Conservation (phyloP, 2,329 filamentous ascomycete genomes). For the Colletotrichum musae region DNA sequence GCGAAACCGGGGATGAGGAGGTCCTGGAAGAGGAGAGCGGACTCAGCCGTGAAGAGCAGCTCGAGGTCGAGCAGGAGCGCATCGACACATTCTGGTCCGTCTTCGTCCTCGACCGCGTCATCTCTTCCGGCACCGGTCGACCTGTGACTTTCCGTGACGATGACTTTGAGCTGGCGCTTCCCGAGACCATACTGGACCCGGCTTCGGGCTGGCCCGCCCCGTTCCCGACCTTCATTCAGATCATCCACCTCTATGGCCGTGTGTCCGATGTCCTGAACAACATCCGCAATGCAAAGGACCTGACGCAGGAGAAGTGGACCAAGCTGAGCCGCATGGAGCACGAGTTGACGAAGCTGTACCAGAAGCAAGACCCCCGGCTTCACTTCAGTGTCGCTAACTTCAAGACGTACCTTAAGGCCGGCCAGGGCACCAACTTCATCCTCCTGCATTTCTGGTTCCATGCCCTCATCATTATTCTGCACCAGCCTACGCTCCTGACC, state of each 20-base stretch:
- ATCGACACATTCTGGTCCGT: slow-evolving; percentile 93
- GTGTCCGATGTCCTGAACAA: slow-evolving; percentile 89
- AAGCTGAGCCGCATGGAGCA: slow-evolving; percentile 84
- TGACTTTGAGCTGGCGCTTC: slow-evolving; percentile 86
- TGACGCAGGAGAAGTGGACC: slow-evolving; percentile 81
- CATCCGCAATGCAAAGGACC: slow-evolving; percentile 79
- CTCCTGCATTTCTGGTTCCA: slow-evolving; percentile 92
- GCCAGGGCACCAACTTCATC: slow-evolving; percentile 89
- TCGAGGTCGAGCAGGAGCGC: slow-evolving; percentile 82
- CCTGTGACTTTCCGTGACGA: slow-evolving; percentile 87
- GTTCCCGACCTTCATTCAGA: slow-evolving; percentile 84
- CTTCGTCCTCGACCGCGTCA: slow-evolving; percentile 88
- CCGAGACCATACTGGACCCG: slow-evolving; percentile 64
- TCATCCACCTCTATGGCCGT: slow-evolving; percentile 88
- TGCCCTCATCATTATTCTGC: slow-evolving; percentile 85
- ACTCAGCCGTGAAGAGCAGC: slow-evolving; percentile 66
- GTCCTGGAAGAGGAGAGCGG: slow-evolving; percentile 58
- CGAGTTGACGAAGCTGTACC: slow-evolving; percentile 80
- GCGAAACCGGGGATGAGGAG: slow-evolving; percentile 46
- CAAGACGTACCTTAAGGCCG: slow-evolving; percentile 83
- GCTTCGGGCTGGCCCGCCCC: slow-evolving; percentile 80
- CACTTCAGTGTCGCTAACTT: slow-evolving; percentile 92
- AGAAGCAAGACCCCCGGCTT: slow-evolving; percentile 79
- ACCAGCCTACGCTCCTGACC: slow-evolving; percentile 86
- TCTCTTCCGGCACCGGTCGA: slow-evolving; percentile 88